phyloP scores from a whole-genome alignment of 140 eudicot genomes.

The Cichorium intybus region DNA sequence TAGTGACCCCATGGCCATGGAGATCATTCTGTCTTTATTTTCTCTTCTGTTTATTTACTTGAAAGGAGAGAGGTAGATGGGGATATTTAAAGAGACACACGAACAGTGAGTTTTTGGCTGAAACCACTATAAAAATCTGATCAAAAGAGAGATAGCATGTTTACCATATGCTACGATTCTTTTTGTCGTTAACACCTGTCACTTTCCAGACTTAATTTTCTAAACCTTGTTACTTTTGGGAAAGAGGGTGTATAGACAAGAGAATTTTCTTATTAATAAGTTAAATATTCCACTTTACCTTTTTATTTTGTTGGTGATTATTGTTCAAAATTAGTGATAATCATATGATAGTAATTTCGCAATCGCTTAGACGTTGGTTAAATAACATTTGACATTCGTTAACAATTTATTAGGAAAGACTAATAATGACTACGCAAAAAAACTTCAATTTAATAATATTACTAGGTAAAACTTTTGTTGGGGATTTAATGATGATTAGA shows the following conservation, averaged over 20 bases:
- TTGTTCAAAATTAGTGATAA: background rate
- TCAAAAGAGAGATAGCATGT: background rate
- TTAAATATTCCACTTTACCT: background rate
- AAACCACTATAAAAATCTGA: background rate
- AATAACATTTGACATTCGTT: no score
- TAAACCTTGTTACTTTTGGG: background rate
- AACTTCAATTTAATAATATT: background rate
- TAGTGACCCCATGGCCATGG: slow-evolving; percentile 16
- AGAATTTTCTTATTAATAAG: background rate
- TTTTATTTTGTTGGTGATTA: no score
- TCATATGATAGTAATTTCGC: background rate
- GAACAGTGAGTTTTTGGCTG: background rate
- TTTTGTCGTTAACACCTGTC: background rate
- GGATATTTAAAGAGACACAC: slow-evolving; percentile 12
- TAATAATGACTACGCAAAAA: no score
- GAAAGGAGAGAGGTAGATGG: background rate
- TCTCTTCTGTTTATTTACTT: background rate
- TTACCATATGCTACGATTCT: background rate
- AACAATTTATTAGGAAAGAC: background rate
- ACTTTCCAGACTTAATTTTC: background rate
- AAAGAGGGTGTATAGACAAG: background rate
- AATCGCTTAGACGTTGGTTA: background rate
- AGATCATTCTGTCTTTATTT: background rate
- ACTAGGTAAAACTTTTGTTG: background rate
- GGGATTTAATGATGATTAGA: background rate